Base-by-base conservation (phyloP, 2,329 filamentous ascomycete species). In the Xylaria sp. region DNA sequence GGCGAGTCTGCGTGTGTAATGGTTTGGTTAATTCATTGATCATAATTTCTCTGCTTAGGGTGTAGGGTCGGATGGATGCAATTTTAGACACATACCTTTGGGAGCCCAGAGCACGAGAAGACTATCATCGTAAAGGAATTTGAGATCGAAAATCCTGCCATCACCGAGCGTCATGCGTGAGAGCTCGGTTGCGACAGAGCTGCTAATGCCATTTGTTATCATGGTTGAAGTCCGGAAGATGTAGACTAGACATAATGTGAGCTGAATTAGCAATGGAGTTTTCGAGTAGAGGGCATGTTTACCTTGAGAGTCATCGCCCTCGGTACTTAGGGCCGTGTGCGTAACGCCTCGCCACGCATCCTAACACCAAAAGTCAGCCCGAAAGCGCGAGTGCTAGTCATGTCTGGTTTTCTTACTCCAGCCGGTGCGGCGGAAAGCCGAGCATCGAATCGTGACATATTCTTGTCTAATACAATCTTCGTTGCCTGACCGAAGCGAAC, bases 401-500 rank as follows among this genome's bases (percentile, higher is more conserved):
- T 4, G 19, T n/a, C 23, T 19, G 2, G 37, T 2, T 64, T 70
- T 80, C 82, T 64, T 71, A 81, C 82, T 23, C 71, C 66, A 25
- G 71, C 71, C 19, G 63, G 40, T 0, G 69, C 61, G 12, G 75
- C 73, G 60, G 76, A 82, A 82, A 92, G 87, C 19, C 79, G 80
- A 66, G 89, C 78, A 71, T 91, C 89, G 56, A 84, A 75, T 61
- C 73, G 84, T 72, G 69, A 84, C 69, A 78, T 79, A 67, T 72
- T 84, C 65, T 71, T 70, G 0, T 78, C 78, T 9, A 84, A 62
- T 1, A 78, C 76, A 4, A 88, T 69, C 53, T 76, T 79, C 3
- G 82, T 78, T 3, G 83, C 78, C 33, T 82, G 82, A 3, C 89
- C 89, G 69, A 92, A 89, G 4, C 88, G 79, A 11, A 93, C 89